Evolutionary conservation across 495 filamentous ascomycete species (phyloP).

Genomic region (Thermothielavioides terrestris): DNA sequence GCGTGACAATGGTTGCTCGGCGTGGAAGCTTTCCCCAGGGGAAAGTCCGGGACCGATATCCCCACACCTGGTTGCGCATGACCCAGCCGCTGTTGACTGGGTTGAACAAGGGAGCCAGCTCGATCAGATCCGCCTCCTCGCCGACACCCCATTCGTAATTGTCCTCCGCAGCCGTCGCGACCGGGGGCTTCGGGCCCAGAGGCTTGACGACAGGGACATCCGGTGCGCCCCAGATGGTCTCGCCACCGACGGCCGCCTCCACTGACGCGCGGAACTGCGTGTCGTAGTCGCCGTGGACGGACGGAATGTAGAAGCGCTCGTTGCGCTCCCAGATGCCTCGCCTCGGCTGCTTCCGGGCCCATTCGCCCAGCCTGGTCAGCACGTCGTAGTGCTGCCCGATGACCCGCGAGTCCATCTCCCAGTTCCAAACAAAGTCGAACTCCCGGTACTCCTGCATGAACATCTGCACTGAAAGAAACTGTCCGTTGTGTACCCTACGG

Average conservation of each 20-base stretch:
- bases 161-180: conserved; percentile 46
- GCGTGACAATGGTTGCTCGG: conserved; percentile 57
- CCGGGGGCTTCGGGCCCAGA: conserved; percentile 51
- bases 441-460: conserved; percentile 61
- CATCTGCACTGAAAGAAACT: conserved; percentile 53
- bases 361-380: conserved; percentile 49
- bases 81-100: conserved; percentile 56
- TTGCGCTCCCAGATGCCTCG: conserved; percentile 68
- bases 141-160: conserved; percentile 63
- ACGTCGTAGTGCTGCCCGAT: conserved; percentile 66
- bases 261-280: conserved; percentile 45
- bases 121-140: conserved; percentile 69
- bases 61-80: conserved; percentile 52
- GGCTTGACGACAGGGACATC: conserved; percentile 45
- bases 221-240: conserved; percentile 57
- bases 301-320: conserved; percentile 61
- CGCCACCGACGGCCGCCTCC: conserved; percentile 33
- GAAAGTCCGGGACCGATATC: conserved; percentile 45
- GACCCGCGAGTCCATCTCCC: conserved; percentile 64
- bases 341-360: conserved; percentile 54
- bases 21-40: conserved; percentile 47
- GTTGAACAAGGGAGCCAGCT: conserved; percentile 62
- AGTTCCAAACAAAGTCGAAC: conserved; percentile 70
- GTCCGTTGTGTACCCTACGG: conserved; percentile 35
- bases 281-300: conserved; percentile 50